Conservation (phyloP, 768 basidiomycete genomes). For the Xanthoconium purpureum region DNA sequence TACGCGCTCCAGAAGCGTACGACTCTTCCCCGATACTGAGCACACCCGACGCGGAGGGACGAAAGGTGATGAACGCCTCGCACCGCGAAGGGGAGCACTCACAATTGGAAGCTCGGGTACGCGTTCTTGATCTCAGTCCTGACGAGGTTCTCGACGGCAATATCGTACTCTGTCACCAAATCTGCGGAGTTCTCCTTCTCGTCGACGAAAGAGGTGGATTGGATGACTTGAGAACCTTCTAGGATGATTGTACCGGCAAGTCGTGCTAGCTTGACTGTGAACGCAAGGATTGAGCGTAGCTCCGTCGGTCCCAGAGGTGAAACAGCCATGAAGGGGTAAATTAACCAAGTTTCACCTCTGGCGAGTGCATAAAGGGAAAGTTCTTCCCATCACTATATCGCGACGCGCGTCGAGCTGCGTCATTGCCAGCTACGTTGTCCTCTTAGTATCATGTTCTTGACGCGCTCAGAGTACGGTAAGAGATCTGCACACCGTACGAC, state of each 20-base stretch:
- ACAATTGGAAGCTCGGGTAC: conserved; percentile 84
- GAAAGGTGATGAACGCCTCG: neutral
- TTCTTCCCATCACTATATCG: conserved; percentile 26
- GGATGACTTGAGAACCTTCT: conserved; percentile 73
- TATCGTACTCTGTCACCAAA: conserved; percentile 92
- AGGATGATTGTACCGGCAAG: conserved; percentile 72
- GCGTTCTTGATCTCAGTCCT: conserved; percentile 56
- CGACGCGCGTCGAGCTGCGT: conserved; percentile 37
- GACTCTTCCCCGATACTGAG: conserved; percentile 91
- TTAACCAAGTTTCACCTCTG: neutral
- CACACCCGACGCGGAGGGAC: neutral
- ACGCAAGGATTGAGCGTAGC: conserved; percentile 59
- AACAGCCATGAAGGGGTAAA: conserved; percentile 6
- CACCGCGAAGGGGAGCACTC: conserved; percentile 31
- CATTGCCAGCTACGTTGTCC: conserved; percentile 8
- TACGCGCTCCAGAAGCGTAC: conserved; percentile 68
- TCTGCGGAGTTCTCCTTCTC: conserved; percentile 95
- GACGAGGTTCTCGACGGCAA: conserved; percentile 83
- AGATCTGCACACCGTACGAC: neutral
- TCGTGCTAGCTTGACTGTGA: conserved; percentile 64
- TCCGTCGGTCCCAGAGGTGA: conserved; percentile 35
- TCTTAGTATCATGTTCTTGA: conserved; percentile 71
- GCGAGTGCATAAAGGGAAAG: conserved; percentile 20
- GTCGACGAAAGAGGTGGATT: conserved; percentile 50
- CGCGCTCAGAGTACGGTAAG: conserved; percentile 91